Evolutionary conservation across 352 stramenopile genomes (phyloP).

Genomic region (Phytophthora pseudosyringae): DNA sequence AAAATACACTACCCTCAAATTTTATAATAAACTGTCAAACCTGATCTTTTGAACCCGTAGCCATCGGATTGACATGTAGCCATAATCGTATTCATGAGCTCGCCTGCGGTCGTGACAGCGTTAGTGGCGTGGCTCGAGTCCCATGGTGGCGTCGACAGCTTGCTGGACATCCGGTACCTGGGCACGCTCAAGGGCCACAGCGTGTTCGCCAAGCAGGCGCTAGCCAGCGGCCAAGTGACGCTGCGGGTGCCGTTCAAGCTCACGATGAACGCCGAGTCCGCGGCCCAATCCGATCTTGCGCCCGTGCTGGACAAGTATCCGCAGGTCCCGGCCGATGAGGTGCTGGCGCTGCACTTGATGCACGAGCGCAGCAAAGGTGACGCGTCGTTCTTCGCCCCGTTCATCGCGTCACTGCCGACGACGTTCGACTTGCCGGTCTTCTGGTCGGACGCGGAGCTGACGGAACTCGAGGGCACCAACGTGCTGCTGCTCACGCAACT

Average conservation of each 20-base stretch:
- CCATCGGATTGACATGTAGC: conserved; percentile 26
- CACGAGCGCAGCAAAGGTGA: conserved; percentile 55
- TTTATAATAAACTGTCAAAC: conserved; percentile 24
- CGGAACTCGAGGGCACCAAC: conserved; percentile 59
- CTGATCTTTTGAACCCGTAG: conserved; percentile 9
- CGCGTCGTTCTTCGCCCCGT: conserved; percentile 58
- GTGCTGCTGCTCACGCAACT: conserved; percentile 64
- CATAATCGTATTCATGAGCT: conserved; percentile 32
- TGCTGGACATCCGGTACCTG: conserved; percentile 53
- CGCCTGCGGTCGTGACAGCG: conserved; percentile 29
- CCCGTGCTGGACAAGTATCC: conserved; percentile 44
- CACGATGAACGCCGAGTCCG: conserved; percentile 59
- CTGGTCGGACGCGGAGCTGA: conserved; percentile 54
- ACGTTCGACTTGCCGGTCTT: conserved; percentile 68
- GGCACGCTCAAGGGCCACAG: conserved; percentile 51
- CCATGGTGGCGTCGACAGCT: conserved; percentile 34
- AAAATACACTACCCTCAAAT: conserved; percentile 3
- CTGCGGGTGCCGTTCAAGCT: conserved; percentile 59
- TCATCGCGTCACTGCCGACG: conserved; percentile 57
- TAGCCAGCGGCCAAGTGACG: conserved; percentile 48
- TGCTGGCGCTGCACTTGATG: conserved; percentile 69
- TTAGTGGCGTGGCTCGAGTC: conserved; percentile 49
- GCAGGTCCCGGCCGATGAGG: conserved; percentile 53
- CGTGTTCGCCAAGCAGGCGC: conserved; percentile 49
- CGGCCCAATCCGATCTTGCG: conserved; percentile 47